Percentiles rank a stretch among this genome's conserved stretches.
These are phyloP conservation scores for Dothistroma septosporum DNA, from an alignment of 2,329 filamentous ascomycete species.

Conservation along the genomic window DNA sequence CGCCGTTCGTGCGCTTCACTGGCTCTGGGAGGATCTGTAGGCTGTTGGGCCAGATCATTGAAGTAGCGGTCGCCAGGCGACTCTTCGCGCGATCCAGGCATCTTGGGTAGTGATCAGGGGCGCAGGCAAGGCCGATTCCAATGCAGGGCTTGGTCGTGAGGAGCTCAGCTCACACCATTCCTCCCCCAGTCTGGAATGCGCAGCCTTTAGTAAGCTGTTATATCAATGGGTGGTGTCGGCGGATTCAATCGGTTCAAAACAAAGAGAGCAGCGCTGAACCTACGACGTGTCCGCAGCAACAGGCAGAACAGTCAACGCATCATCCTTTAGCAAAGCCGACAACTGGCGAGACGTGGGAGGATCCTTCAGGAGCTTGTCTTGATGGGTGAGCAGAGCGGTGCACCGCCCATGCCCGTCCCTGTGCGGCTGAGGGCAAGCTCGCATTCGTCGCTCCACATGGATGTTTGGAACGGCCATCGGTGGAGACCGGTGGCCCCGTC, in stretches of 20 bases:
- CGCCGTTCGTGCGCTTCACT: constrained; percentile 42
- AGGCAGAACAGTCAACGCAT: not conserved
- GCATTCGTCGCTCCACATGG: not conserved
- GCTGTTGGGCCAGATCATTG: constrained; percentile 53
- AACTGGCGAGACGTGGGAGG: not conserved
- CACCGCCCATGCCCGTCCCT: not conserved
- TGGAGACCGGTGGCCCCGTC: not conserved
- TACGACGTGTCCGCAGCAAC: not conserved
- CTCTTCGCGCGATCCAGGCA: constrained; percentile 22
- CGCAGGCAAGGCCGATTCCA: not conserved
- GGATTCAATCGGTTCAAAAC: not conserved
- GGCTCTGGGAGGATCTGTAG: constrained; percentile 35
- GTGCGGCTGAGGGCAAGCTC: not conserved
- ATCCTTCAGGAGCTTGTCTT: not conserved
- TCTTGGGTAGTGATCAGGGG: constrained; percentile 4
- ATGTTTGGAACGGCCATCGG: not conserved
- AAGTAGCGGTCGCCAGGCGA: constrained; percentile 46
- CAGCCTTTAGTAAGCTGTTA: not conserved
- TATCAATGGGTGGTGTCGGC: not conserved
- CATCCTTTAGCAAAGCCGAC: not conserved
- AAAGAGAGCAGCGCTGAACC: not conserved
- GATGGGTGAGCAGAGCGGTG: not conserved
- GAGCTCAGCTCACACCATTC: not conserved
- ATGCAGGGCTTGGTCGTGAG: not conserved
- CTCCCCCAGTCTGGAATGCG: not conserved